phyloP scores from a whole-genome alignment of 2,329 filamentous ascomycete genomes.

The Diaporthe citri region DNA sequence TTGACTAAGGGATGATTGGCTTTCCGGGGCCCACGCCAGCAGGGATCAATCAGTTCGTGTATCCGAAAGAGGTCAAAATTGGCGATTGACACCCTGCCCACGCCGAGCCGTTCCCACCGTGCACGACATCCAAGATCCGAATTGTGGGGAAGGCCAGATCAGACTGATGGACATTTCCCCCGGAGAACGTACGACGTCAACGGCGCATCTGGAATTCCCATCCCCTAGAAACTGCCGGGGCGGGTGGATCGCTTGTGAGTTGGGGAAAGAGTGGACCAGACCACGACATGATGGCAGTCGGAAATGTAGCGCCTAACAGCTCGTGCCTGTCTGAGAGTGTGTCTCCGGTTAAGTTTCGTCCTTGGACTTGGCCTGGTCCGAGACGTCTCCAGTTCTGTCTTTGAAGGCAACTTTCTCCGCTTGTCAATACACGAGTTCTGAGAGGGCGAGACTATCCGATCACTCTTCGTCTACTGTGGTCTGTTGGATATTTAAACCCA shows the following conservation, averaged over 20 bases:
- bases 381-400: slow-evolving; percentile 3
- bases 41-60: neutral
- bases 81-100: slow-evolving; percentile 19
- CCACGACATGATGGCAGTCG: neutral
- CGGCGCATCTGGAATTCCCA: slow-evolving; percentile 14
- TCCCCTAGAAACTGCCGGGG: slow-evolving; percentile 8
- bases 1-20: slow-evolving; percentile 3
- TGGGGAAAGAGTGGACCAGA: slow-evolving; percentile 11
- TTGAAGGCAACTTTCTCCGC: slow-evolving; percentile 30
- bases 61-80: slow-evolving; percentile 29
- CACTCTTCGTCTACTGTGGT: neutral
- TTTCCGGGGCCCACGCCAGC: neutral
- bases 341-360: slow-evolving; percentile 17
- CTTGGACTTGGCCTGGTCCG: slow-evolving; percentile 9
- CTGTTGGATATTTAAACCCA: slow-evolving; percentile 31
- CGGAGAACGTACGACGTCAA: slow-evolving; percentile 18
- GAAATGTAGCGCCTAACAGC: slow-evolving; percentile 25
- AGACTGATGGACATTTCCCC: slow-evolving; percentile 23
- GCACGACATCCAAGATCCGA: slow-evolving; percentile 36
- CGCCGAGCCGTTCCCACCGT: slow-evolving; percentile 1
- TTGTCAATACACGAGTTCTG: slow-evolving; percentile 9
- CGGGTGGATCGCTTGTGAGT: slow-evolving; percentile 14
- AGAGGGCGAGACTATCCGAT: slow-evolving; percentile 28
- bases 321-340: neutral
- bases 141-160: slow-evolving; percentile 32